Base-by-base conservation (phyloP, 2,329 filamentous ascomycete genomes). In the Rhytidhysteron rufulum region DNA sequence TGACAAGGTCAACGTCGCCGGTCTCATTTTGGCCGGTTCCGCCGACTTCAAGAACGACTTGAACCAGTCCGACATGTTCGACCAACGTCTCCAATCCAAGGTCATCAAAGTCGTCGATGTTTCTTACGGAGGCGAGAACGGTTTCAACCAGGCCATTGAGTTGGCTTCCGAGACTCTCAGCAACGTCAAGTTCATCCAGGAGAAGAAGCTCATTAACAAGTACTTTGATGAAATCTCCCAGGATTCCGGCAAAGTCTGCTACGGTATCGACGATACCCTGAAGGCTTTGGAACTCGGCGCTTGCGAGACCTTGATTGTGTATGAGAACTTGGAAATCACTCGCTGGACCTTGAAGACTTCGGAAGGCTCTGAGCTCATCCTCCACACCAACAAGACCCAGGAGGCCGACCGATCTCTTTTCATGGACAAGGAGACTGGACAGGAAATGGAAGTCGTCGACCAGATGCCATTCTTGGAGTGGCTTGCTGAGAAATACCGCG, bases 41-140 rank as follows among this genome's bases (percentile, higher is more conserved):
- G 93, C 93, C 63, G 93, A 98, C 71, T 98, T 98, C 84, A 98
- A 98, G 78, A 97, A 95, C 71, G 93, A 98, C 63, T 78, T 98
- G 39, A 97, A 97, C 71, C 88, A 87, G 60, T 97, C 93, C 45
- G 93, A 98, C 69, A 78, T 98, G 78, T 98, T 98, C 68, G 93
- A 98, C 68, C 79, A 83, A 62, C 90, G 93, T 68, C 79, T 98
- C 41, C 82, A 87, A 58, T 74, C 82, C 65, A 98, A 98, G 78
- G 93, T 98, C 61, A 97, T 98, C 79, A 98, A 98, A 74, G 87
- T 98, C 32, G 94, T 98, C 25, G 93, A 98, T 67, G 94, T 98
- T 32, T 97, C 91, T 11, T 98, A 98, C 61, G 93, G 93, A 67
- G 93, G 93, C 55, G 94, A 98, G 74, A 97, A 97, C 75, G 93